Base-by-base conservation (phyloP, 345 rosid genomes). In the Arabidopsis thaliana region DNA sequence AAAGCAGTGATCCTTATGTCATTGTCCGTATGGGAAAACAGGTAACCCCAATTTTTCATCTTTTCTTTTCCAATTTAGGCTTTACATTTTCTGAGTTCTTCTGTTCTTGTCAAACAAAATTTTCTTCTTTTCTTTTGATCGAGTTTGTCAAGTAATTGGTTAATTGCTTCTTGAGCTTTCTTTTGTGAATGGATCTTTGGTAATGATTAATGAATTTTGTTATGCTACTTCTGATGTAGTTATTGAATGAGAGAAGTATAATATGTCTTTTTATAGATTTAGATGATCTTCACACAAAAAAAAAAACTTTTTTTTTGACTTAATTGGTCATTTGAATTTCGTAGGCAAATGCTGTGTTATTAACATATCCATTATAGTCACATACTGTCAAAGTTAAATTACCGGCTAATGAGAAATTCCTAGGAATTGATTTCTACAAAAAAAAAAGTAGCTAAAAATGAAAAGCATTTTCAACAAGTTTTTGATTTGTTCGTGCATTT, bases 1-100 rank as follows among this genome's bases (percentile, higher is more conserved):
- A 52, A 0, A 87, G 90, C 81, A 94, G 98, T 36, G 98, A 94
- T 78, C 98, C 97, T 75, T 94, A 91, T 52, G 82, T 87, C 42
- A 75, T 91, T 61, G 74, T 91, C 77, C 76, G 53, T 71, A 85
- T 94, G 95, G 97, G 95, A n/a, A 78, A 62, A 60, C 97, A 91
- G 93, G 98, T 89, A 70, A 42, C 11, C 16, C 8, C 0, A 14
- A 33, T 2, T 32, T 52, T 33, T 13, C 2, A 23, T 34, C 20
- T 3, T 28, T 28, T 63, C 2, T 61, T 13, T 41, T 41, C 7
- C 8, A 28, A 51, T 30, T 32, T 42, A 22, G 36, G 32, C 41
- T 1, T 69, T 69, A 9, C 2, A 12, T 53, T 25, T 67, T 67
- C 5, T 16, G 45, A 13, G 48, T 28, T 28, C 32, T 28, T 16